These are phyloP conservation scores for Cylindrodendrum hubeiense DNA, from an alignment of 2,329 filamentous ascomycete species.

Conservation along the genomic window DNA sequence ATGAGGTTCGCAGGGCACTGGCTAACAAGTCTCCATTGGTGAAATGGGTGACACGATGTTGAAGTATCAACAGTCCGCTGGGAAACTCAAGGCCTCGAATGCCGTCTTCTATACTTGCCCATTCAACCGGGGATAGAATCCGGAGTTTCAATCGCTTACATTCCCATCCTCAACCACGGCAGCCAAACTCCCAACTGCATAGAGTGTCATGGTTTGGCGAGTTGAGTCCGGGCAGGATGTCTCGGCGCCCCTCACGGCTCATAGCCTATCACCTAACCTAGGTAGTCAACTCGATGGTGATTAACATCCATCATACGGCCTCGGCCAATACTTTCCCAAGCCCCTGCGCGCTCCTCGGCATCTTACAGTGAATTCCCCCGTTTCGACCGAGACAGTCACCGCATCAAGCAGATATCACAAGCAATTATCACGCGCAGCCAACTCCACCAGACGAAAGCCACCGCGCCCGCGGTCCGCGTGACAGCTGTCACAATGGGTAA, in stretches of 20 bases:
- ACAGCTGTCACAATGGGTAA: slow-evolving; percentile 3
- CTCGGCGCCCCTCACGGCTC: neutral
- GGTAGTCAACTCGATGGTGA: neutral
- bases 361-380: no score
- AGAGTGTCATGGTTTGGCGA: neutral
- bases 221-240: neutral
- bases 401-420: neutral
- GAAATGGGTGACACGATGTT: neutral
- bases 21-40: no score
- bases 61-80: neutral
- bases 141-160: neutral
- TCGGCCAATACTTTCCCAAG: neutral
- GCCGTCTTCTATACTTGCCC: neutral
- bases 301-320: neutral
- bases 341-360: neutral
- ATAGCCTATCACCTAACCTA: neutral
- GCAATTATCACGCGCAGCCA: neutral
- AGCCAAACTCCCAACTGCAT: neutral
- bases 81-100: neutral
- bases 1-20: neutral
- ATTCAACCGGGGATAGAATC: neutral
- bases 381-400: neutral
- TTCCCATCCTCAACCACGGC: no score
- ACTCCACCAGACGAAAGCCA: neutral
- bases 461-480: neutral